Evolutionary conservation across 2,329 filamentous ascomycete genomes (phyloP).

Genomic region (Nemania bipapillata): DNA sequence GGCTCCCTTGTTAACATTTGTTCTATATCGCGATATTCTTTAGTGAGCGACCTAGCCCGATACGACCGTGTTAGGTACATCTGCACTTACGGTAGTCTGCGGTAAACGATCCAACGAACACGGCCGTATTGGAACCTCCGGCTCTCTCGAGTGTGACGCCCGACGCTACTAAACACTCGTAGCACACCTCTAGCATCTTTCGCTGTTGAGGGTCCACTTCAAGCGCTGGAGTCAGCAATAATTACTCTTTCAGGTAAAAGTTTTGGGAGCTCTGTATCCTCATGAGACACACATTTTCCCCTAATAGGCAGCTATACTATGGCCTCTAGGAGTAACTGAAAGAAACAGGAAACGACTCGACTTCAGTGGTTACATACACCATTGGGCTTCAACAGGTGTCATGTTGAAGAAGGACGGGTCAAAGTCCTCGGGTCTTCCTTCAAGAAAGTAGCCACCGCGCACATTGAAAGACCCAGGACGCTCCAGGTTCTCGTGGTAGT

Average conservation of each 20-base stretch:
- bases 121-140: constrained; percentile 49
- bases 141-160: constrained; percentile 50
- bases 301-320: no score
- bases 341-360: no score
- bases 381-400: constrained; percentile 53
- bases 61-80: constrained; percentile 19
- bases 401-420: constrained; percentile 56
- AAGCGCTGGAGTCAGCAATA: no score
- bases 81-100: constrained; percentile 41
- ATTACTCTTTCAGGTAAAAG: no score
- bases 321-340: no score
- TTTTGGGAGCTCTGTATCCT: no score
- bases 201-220: constrained; percentile 60
- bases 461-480: constrained; percentile 41
- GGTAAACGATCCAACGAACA: constrained; percentile 44
- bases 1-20: constrained; percentile 46
- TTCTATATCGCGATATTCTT: no score
- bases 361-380: no score
- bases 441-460: constrained; percentile 45
- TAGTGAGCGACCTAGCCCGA: constrained; percentile 18
- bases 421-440: constrained; percentile 38
- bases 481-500: constrained; percentile 37
- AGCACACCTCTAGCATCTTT: constrained; percentile 55
- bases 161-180: constrained; percentile 56
- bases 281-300: no score